Evolutionary conservation across 2,329 filamentous ascomycete species (phyloP).

Genomic region (Hortaea werneckii): DNA sequence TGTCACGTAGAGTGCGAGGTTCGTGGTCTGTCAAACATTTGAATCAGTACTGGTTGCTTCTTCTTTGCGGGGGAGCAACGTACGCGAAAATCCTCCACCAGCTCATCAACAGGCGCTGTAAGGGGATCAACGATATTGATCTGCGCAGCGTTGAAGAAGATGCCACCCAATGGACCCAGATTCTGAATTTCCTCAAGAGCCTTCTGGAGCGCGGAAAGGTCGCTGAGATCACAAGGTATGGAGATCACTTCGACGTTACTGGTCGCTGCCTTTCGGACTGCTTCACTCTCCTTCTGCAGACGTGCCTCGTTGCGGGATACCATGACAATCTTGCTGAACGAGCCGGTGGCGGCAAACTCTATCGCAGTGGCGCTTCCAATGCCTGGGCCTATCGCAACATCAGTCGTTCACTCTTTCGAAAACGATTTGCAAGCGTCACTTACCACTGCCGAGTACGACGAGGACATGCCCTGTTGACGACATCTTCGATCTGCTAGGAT

Average conservation of each 20-base stretch:
- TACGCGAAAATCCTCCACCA: slow-evolving; percentile 7
- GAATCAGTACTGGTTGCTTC: too few species aligned
- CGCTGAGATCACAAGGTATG: slow-evolving; percentile 3
- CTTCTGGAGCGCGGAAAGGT: slow-evolving; percentile 4
- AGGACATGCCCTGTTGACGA: too few species aligned
- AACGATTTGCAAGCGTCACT: too few species aligned
- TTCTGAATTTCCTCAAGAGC: slow-evolving; percentile 4
- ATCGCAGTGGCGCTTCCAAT: slow-evolving; percentile 9
- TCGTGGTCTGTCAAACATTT: too few species aligned
- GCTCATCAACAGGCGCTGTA: slow-evolving; percentile 4
- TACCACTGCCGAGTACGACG: too few species aligned
- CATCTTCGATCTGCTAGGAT: too few species aligned
- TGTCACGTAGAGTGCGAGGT: too few species aligned
- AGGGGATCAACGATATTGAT: slow-evolving; percentile 4
- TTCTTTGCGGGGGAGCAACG: background rate
- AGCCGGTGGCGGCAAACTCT: slow-evolving; percentile 2
- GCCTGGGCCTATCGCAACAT: slow-evolving; percentile 2
- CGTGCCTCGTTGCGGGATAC: slow-evolving; percentile 8
- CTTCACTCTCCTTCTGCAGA: slow-evolving; percentile 5
- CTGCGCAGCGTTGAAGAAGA: slow-evolving; percentile 9
- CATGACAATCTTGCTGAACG: slow-evolving; percentile 7
- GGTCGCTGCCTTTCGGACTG: background rate
- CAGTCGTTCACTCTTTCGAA: too few species aligned
- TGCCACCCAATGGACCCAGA: slow-evolving; percentile 5
- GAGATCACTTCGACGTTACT: slow-evolving; percentile 2